phyloP scores from a whole-genome alignment of 371 early-diverging fungal genomes.

The Mortierella sp. region DNA sequence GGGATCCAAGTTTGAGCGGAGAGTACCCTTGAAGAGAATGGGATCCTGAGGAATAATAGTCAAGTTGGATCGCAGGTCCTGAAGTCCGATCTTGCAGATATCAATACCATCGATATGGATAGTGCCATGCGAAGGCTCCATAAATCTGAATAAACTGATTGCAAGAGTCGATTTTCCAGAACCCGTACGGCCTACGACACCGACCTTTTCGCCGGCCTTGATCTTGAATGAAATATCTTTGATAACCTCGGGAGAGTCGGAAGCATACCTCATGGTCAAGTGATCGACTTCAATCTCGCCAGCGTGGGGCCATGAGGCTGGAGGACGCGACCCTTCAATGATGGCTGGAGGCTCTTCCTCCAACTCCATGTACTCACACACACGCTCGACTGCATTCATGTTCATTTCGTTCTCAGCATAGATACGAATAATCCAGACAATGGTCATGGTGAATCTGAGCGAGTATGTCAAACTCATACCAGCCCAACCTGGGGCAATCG shows the following conservation, averaged over 20 bases:
- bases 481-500: slow-evolving; percentile 72
- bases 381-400: slow-evolving; percentile 76
- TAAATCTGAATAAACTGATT: slow-evolving; percentile 76
- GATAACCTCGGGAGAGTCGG: slow-evolving; percentile 76
- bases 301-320: slow-evolving; percentile 77
- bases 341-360: slow-evolving; percentile 71
- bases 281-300: slow-evolving; percentile 77
- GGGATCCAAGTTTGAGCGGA: slow-evolving; percentile 78
- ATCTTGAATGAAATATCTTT: slow-evolving; percentile 61
- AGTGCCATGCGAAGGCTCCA: slow-evolving; percentile 72
- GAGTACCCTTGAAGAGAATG: slow-evolving; percentile 71
- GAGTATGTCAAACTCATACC: slow-evolving; percentile 84
- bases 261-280: slow-evolving; percentile 75
- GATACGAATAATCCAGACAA: slow-evolving; percentile 84
- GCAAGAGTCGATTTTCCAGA: slow-evolving; percentile 80
- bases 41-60: slow-evolving; percentile 84
- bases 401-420: slow-evolving; percentile 82
- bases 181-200: slow-evolving; percentile 65
- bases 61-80: slow-evolving; percentile 71
- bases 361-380: slow-evolving; percentile 71
- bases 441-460: slow-evolving; percentile 69
- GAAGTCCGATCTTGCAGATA: slow-evolving; percentile 71
- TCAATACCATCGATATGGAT: slow-evolving; percentile 79
- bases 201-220: slow-evolving; percentile 58
- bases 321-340: slow-evolving; percentile 56